These are phyloP conservation scores for Austroboletus eburneus DNA, from an alignment of 768 basidiomycete species.

Conservation along the genomic window DNA sequence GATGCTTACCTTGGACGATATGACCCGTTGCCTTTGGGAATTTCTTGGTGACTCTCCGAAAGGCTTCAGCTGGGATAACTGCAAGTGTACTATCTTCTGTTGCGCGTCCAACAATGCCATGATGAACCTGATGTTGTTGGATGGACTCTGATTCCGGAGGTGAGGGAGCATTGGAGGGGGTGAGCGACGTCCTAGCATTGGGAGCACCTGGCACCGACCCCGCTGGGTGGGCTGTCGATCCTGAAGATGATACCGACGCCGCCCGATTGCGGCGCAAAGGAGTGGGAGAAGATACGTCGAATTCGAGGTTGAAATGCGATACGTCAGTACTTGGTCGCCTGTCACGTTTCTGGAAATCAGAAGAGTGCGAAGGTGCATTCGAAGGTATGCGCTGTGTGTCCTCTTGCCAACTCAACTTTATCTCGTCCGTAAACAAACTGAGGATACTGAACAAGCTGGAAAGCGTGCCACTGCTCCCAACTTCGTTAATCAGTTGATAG, in stretches of 20 bases:
- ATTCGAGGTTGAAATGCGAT: conserved; percentile 50
- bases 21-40: conserved; percentile 97
- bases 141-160: conserved; percentile 24
- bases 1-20: conserved; percentile 77
- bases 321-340: conserved; percentile 60
- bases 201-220: conserved; percentile 26
- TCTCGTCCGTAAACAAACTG: conserved; percentile 92
- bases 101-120: conserved; percentile 87
- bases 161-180: conserved; percentile 18
- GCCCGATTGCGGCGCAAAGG: conserved; percentile 38
- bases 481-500: conserved; percentile 94
- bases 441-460: conserved; percentile 97
- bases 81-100: conserved; percentile 92
- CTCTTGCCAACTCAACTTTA: conserved; percentile 90
- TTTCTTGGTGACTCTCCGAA: conserved; percentile 88
- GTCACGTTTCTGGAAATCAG: conserved; percentile 26
- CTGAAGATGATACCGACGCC: conserved; percentile 60
- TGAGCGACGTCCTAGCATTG: conserved; percentile 4
- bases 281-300: conserved; percentile 24
- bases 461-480: conserved; percentile 90
- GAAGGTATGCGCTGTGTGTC: conserved; percentile 32
- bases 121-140: conserved; percentile 38
- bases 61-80: conserved; percentile 98
- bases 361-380: conserved; percentile 16
- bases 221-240: conserved; percentile 61